Evolutionary conservation across 2,329 filamentous ascomycete species (phyloP).

Genomic region (Lachnellula cervina): DNA sequence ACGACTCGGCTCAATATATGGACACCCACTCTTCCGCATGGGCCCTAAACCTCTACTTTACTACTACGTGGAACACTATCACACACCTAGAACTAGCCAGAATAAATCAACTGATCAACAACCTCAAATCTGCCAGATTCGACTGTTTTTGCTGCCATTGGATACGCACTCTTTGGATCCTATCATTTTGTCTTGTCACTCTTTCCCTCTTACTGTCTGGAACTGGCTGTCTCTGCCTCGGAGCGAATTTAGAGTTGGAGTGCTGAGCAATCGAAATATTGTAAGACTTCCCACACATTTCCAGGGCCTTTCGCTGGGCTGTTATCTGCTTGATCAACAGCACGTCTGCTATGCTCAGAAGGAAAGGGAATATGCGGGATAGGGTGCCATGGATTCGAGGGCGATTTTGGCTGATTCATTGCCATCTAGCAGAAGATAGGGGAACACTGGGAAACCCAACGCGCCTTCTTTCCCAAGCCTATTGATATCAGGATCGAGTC

Average conservation of each 20-base stretch:
- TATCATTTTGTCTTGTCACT: background rate
- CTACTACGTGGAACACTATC: background rate
- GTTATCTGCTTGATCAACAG: background rate
- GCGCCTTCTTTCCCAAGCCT: conserved; percentile 4
- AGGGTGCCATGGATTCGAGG: background rate
- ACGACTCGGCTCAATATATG: too few species aligned
- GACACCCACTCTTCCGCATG: too few species aligned
- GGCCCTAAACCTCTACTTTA: too few species aligned
- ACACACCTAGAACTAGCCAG: background rate
- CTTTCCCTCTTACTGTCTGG: background rate
- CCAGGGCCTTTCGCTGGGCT: background rate
- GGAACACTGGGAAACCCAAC: conserved; percentile 16
- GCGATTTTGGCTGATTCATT: conserved; percentile 21
- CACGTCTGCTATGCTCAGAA: background rate
- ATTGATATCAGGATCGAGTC: background rate
- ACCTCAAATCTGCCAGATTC: background rate
- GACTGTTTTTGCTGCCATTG: background rate
- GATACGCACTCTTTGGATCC: background rate
- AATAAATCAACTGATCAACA: background rate
- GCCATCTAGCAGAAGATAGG: conserved; percentile 21
- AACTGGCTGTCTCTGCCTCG: background rate
- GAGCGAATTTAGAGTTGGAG: background rate
- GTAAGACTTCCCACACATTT: conserved; percentile 9
- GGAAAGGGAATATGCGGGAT: background rate
- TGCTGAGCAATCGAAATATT: conserved; percentile 19